Conservation (phyloP, 2,329 filamentous ascomycete species). For the Aspergillus tamarii region DNA sequence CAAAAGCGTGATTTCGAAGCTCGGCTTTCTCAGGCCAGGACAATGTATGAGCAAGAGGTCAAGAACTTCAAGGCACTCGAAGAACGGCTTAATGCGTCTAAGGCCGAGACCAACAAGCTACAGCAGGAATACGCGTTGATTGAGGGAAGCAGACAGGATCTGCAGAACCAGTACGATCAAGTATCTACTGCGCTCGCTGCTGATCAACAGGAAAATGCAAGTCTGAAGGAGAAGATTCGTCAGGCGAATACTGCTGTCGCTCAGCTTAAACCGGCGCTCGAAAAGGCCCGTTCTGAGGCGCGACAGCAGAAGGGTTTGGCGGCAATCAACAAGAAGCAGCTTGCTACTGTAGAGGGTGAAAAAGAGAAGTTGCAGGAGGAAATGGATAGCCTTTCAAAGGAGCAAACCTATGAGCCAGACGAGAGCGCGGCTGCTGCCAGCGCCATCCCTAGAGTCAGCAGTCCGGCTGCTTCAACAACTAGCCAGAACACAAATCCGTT, state of each 20-base stretch:
- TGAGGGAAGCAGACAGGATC: conserved; percentile 77
- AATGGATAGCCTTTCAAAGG: conserved; percentile 67
- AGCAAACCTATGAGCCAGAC: conserved; percentile 61
- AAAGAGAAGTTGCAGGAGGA: conserved; percentile 85
- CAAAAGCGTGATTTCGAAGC: conserved; percentile 95
- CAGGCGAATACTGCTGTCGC: conserved; percentile 79
- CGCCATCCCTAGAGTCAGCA: conserved; percentile 60
- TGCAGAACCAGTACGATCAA: conserved; percentile 81
- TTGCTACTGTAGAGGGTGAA: conserved; percentile 85
- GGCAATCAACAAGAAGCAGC: conserved; percentile 97
- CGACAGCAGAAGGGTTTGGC: conserved; percentile 95
- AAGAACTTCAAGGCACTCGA: conserved; percentile 82
- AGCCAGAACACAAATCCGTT: conserved; percentile 90
- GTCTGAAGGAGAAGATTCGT: conserved; percentile 83
- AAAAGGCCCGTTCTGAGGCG: conserved; percentile 89
- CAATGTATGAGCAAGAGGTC: conserved; percentile 91
- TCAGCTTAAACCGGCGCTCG: conserved; percentile 84
- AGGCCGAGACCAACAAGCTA: conserved; percentile 80
- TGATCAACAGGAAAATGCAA: conserved; percentile 86
- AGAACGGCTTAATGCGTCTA: conserved; percentile 75
- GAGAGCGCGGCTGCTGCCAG: conserved; percentile 37
- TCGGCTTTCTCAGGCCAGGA: conserved; percentile 80
- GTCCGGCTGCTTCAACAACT: conserved; percentile 64
- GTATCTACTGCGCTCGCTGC: conserved; percentile 73
- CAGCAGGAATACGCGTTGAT: conserved; percentile 82